phyloP scores from a whole-genome alignment of 164 flowering plant genomes.

The Magnolia changhungtana region DNA sequence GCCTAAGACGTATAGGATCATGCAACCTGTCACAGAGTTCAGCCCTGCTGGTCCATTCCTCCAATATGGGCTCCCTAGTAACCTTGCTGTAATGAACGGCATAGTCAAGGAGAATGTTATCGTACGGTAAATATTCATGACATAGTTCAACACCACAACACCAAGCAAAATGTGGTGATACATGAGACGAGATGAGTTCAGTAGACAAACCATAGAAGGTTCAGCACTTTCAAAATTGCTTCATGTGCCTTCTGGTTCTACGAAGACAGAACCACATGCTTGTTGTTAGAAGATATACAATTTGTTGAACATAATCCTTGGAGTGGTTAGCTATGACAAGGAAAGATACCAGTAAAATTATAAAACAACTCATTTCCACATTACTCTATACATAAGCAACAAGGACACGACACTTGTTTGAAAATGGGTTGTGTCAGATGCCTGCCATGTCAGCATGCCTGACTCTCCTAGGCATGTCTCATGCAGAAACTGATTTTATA shows the following conservation, averaged over 20 bases:
- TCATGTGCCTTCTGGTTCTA: constrained; percentile 95
- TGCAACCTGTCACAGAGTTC: constrained; percentile 52
- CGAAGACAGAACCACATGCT: not conserved
- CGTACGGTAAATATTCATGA: not conserved
- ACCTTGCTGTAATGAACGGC: constrained; percentile 29
- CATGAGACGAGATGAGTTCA: constrained; percentile 4
- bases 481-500: too few relatives aligned
- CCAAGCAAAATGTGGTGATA: not conserved
- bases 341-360: not conserved
- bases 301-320: too few relatives aligned
- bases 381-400: not conserved
- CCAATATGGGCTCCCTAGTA: constrained; percentile 52
- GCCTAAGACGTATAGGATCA: constrained; percentile 49
- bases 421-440: too few relatives aligned
- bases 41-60: constrained; percentile 88
- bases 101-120: constrained; percentile 8
- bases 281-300: not conserved
- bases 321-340: not conserved
- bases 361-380: not conserved
- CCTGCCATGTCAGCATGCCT: too few relatives aligned
- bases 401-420: too few relatives aligned
- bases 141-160: not conserved
- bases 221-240: constrained; percentile 77
- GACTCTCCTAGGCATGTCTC: not conserved
- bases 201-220: constrained; percentile 64